Conservation (phyloP, 139 green algal genomes). For the Mychonastes homosphaera region DNA sequence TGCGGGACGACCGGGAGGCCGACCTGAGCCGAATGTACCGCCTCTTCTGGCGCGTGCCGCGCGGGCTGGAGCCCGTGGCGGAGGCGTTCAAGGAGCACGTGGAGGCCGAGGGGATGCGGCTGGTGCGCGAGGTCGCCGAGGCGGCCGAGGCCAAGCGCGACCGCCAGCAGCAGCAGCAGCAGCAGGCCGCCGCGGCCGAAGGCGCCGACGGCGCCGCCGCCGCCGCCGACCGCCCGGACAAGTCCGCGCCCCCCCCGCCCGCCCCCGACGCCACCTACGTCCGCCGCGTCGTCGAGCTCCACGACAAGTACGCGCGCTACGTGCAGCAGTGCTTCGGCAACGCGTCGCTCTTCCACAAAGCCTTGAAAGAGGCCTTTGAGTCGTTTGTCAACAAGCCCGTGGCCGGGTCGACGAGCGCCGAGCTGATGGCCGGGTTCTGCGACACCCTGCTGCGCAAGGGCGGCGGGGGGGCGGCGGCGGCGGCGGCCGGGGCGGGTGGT, state of each 20-base stretch:
- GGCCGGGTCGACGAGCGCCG: constrained; percentile 63
- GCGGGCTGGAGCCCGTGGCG: constrained; percentile 85
- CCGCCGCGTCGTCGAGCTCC: constrained; percentile 75
- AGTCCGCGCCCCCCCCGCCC: no score
- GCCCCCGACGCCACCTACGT: no score
- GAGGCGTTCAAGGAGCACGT: constrained; percentile 89
- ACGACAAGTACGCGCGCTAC: constrained; percentile 82
- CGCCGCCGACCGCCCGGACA: no score
- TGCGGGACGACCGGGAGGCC: constrained; percentile 90
- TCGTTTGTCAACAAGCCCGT: constrained; percentile 96
- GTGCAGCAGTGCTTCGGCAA: constrained; percentile 68
- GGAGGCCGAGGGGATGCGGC: constrained; percentile 81
- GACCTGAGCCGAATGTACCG: constrained; percentile 95
- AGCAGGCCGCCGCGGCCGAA: no score
- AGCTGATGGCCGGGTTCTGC: constrained; percentile 96
- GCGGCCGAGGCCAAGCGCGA: constrained; percentile 45
- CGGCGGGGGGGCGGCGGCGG: no score
- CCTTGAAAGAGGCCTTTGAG: constrained; percentile 96
- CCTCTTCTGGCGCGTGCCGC: constrained; percentile 86
- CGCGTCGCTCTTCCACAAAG: constrained; percentile 87
- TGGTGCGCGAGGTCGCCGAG: constrained; percentile 67
- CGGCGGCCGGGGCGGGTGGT: no score
- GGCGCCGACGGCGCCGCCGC: no score
- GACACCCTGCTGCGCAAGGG: constrained; percentile 96
- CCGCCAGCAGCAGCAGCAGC: neutral